phyloP scores from a whole-genome alignment of 1,284 basidiomycete genomes.

The Ceratobasidium sp. region DNA sequence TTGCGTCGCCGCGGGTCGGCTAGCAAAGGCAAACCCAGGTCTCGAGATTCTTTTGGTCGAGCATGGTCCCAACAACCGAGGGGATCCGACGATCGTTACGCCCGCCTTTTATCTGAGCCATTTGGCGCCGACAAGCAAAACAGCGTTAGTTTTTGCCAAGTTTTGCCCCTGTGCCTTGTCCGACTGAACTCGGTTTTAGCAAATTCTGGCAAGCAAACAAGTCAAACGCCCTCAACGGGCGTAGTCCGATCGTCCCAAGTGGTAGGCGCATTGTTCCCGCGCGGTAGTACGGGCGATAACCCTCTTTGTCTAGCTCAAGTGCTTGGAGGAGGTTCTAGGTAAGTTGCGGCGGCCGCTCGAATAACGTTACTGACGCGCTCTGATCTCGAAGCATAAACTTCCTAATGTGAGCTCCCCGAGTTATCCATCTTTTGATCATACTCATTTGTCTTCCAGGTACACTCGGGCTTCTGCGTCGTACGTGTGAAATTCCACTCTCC shows the following conservation, averaged over 20 bases:
- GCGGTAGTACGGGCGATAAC: neutral
- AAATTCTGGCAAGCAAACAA: constrained; percentile 38
- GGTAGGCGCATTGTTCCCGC: neutral
- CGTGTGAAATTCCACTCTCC: neutral
- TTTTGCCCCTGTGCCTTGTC: neutral
- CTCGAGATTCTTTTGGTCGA: constrained; percentile 42
- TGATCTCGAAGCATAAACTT: constrained; percentile 29
- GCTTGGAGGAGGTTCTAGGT: constrained; percentile 43
- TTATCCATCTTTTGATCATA: neutral
- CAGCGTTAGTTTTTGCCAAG: constrained; percentile 14
- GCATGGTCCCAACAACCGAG: constrained; percentile 37
- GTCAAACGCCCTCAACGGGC: constrained; percentile 31
- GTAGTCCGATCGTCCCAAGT: constrained; percentile 27
- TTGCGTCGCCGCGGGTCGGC: constrained; percentile 42
- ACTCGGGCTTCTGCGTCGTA: constrained; percentile 44
- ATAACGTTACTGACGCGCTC: neutral
- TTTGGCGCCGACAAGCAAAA: constrained; percentile 33
- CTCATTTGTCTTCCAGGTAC: constrained; percentile 14
- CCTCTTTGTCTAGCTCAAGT: neutral
- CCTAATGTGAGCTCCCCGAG: constrained; percentile 25
- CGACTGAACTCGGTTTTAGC: constrained; percentile 2
- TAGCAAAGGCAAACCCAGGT: constrained; percentile 31
- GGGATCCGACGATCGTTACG: constrained; percentile 18
- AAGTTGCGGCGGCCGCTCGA: neutral
- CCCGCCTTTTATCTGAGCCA: constrained; percentile 26